Base-by-base conservation (phyloP, 2,329 filamentous ascomycete genomes). In the Arthroderma uncinatum region DNA sequence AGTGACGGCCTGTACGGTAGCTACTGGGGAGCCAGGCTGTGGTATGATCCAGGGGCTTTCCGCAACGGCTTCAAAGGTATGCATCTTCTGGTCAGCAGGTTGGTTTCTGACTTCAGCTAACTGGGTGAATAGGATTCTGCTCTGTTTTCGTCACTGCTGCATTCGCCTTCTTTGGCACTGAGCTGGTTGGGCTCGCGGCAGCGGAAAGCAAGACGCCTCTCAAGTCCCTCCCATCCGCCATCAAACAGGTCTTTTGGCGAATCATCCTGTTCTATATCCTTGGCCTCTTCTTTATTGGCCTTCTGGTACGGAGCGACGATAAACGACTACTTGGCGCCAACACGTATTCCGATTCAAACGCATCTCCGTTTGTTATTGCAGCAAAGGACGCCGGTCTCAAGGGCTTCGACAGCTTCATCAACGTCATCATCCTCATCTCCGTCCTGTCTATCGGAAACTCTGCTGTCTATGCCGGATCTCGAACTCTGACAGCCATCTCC, bases 321-420 rank as follows among this genome's bases (percentile, higher is more conserved):
- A 40, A 63, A 0, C 68, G 68, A 6, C 70, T 79, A 4, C 65
- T 78, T 25, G 69, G 70, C 47, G 70, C 70, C 23, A 56, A 56
- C n/a, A 65, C 67, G 65, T 14, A 66, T 70, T 21, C n/a, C n/a
- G 71, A 75, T 61, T 72, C 73, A 48, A 72, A 72, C 39, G 77
- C 78, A 4, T 83, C 80, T 0, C 85, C 85, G 0, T 86, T 87
- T 64, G 84, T 87, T 59, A 80, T 87, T 62, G 80, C 81, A 23
- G 82, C 83, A 59, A 71, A 79, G 59, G 75, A 82, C 58, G 82
- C 82, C 5, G 81, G 82, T 47, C 80, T 88, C 44, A 66, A 68
- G 1, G 79, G 78, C 1, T 76, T 87, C 12, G 82, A 83, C 23
- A 78, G 77, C 23, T 79, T 87, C 61, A 83, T 87, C 75, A 87